phyloP scores from a whole-genome alignment of 768 basidiomycete species.

The Gymnopilus junonius region DNA sequence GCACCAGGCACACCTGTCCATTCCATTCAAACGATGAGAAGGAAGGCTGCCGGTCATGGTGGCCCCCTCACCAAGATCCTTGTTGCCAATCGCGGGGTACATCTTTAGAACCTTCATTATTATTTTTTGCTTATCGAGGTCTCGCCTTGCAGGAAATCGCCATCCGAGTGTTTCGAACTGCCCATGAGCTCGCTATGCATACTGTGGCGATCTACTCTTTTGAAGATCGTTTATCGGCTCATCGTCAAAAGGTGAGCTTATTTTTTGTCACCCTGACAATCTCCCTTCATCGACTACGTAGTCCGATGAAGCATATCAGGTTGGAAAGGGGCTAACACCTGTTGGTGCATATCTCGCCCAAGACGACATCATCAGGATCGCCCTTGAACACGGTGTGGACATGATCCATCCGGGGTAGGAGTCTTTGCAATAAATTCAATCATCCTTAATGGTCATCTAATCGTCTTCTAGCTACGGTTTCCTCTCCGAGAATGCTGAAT shows the following conservation, averaged over 20 bases:
- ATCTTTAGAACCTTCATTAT: slow-evolving; percentile 28
- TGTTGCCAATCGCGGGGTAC: slow-evolving; percentile 89
- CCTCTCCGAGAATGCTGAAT: slow-evolving; percentile 94
- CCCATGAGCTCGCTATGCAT: slow-evolving; percentile 99
- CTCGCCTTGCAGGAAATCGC: slow-evolving; percentile 82
- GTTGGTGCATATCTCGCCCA: slow-evolving; percentile 97
- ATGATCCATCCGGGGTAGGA: slow-evolving; percentile 98
- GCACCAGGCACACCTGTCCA: slow-evolving; percentile 86
- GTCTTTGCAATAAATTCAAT: not conserved
- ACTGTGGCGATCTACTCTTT: slow-evolving; percentile 98
- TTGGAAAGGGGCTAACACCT: slow-evolving; percentile 94
- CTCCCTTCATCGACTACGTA: slow-evolving; percentile 43
- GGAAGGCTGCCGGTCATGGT: slow-evolving; percentile 89
- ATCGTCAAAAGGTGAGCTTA: slow-evolving; percentile 86
- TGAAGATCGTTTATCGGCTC: slow-evolving; percentile 95
- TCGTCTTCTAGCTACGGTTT: slow-evolving; percentile 83
- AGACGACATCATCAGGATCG: slow-evolving; percentile 95
- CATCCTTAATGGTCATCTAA: not conserved
- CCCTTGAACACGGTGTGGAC: slow-evolving; percentile 98
- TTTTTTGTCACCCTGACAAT: not conserved
- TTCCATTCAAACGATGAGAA: slow-evolving; percentile 88
- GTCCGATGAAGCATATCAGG: slow-evolving; percentile 99
- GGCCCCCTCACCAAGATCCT: slow-evolving; percentile 91
- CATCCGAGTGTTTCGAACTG: slow-evolving; percentile 96
- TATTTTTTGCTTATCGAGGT: slow-evolving; percentile 13